Conservation (phyloP, 371 early-diverging fungal genomes). For the Zancudomyces culisetae region DNA sequence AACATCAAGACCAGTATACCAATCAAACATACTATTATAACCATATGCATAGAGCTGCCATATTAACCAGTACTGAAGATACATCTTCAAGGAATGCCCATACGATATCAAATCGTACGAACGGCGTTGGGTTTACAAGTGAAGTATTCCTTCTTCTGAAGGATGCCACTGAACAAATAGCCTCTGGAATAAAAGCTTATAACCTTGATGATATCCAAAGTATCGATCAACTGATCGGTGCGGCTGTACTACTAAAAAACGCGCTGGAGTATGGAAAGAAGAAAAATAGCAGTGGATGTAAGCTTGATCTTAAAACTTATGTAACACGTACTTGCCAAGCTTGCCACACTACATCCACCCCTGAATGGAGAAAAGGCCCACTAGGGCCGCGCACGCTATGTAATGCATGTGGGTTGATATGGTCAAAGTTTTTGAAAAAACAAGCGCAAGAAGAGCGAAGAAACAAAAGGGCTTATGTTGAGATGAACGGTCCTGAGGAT, state of each 20-base stretch:
- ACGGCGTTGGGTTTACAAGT: no score
- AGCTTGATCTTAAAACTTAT: background rate
- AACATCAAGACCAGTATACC: no score
- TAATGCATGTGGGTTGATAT: background rate
- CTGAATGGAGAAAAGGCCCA: background rate
- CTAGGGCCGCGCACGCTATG: background rate
- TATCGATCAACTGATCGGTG: constrained; percentile 20
- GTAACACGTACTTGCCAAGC: background rate
- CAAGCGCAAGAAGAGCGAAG: no score
- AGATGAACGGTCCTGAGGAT: no score
- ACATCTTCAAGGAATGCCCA: no score
- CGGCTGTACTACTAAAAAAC: constrained; percentile 19
- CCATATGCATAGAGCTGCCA: no score
- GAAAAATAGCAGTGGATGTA: constrained; percentile 14
- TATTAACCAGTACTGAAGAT: no score
- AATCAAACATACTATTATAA: no score
- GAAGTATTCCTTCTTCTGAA: no score
- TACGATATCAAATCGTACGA: no score
- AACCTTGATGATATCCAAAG: background rate
- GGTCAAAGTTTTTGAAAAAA: background rate
- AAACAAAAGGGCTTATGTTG: no score
- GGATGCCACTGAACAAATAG: no score
- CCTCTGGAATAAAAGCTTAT: background rate
- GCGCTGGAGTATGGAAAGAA: constrained; percentile 19
- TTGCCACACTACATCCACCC: background rate